These are phyloP conservation scores for Heliamphora pulchella DNA, from an alignment of 179 eudicot species.

Conservation along the genomic window DNA sequence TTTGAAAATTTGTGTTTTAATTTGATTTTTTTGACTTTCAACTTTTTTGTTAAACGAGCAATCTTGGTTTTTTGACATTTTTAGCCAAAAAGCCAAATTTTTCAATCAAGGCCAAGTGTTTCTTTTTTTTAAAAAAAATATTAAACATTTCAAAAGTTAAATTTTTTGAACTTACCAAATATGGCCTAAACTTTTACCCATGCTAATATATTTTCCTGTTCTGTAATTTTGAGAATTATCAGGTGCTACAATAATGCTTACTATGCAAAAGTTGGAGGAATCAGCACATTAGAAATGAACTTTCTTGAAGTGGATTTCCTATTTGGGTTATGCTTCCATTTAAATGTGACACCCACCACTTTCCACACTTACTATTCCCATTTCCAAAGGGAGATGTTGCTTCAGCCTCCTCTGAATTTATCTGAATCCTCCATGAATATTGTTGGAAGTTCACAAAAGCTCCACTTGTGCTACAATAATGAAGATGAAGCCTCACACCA, in stretches of 20 bases:
- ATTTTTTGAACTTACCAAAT: too few relatives aligned
- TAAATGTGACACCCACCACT: conserved; percentile 26
- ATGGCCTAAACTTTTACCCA: too few relatives aligned
- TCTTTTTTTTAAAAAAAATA: too few relatives aligned
- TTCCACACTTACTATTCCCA: conserved; percentile 22
- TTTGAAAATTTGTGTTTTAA: too few relatives aligned
- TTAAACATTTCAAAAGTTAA: too few relatives aligned
- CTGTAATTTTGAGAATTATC: not conserved
- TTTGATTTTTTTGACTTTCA: too few relatives aligned
- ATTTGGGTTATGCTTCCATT: conserved; percentile 27
- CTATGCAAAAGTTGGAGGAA: conserved; percentile 30
- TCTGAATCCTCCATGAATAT: conserved; percentile 12
- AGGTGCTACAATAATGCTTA: conserved; percentile 27
- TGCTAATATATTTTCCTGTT: too few relatives aligned
- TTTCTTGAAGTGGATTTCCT: conserved; percentile 28
- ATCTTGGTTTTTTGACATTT: too few relatives aligned
- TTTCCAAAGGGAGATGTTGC: conserved; percentile 23
- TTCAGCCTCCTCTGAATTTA: conserved; percentile 12
- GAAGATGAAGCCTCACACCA: conserved; percentile 22
- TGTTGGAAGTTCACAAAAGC: conserved; percentile 11
- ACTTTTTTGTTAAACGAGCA: too few relatives aligned
- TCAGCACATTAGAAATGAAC: conserved; percentile 28
- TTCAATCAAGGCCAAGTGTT: too few relatives aligned
- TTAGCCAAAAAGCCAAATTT: too few relatives aligned
- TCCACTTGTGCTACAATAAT: conserved; percentile 13